phyloP scores from a whole-genome alignment of 768 basidiomycete genomes.

The Pholiota molesta region DNA sequence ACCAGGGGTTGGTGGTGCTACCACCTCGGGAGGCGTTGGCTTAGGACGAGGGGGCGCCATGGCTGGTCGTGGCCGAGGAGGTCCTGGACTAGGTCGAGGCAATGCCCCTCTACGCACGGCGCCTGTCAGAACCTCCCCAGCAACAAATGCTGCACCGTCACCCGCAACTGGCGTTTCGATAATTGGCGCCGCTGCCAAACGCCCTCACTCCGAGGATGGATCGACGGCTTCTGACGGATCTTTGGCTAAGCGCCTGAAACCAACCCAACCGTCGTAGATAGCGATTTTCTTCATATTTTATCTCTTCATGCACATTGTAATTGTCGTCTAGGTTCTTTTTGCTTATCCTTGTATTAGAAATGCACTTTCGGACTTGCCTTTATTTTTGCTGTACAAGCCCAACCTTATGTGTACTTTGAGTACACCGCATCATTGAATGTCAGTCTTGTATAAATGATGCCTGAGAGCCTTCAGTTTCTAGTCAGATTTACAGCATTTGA shows the following conservation, averaged over 20 bases:
- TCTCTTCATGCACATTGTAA: constrained; percentile 1
- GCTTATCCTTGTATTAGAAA: constrained; percentile 12
- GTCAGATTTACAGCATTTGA: no score
- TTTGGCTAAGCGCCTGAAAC: constrained; percentile 68
- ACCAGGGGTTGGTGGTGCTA: constrained; percentile 29
- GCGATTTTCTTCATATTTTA: constrained; percentile 11
- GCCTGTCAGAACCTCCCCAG: constrained; percentile 25
- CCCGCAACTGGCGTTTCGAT: constrained; percentile 53
- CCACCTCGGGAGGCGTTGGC: constrained; percentile 24
- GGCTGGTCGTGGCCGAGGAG: constrained; percentile 35
- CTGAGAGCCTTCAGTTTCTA: neutral
- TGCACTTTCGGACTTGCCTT: constrained; percentile 1
- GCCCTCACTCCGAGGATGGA: constrained; percentile 58
- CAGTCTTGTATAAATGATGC: neutral
- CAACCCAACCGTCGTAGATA: constrained; percentile 40
- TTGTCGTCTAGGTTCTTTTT: neutral
- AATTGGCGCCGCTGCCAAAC: constrained; percentile 66
- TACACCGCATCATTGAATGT: neutral
- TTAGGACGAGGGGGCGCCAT: constrained; percentile 18
- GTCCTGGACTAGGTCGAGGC: constrained; percentile 34
- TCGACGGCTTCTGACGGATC: constrained; percentile 51
- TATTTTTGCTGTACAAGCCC: neutral
- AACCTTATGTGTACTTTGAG: constrained; percentile 2
- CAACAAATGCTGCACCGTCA: constrained; percentile 30
- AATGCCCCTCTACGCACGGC: constrained; percentile 32